Base-by-base conservation (phyloP, 768 basidiomycete genomes). In the Galerina sulciceps region DNA sequence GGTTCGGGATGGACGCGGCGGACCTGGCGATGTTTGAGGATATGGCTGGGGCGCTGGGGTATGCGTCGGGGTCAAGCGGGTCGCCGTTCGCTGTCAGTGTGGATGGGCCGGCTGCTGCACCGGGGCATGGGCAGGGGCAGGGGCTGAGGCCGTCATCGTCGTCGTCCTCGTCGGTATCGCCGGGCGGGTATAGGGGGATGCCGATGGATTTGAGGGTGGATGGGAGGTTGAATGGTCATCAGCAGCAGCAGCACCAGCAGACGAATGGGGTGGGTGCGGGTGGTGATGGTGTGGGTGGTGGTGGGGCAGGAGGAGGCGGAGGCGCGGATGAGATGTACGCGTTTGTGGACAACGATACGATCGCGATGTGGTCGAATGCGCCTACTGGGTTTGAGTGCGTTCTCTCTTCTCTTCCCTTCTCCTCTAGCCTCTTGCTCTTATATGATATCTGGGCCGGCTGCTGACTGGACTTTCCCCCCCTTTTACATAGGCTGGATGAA, bases 291-390 rank as follows among this genome's bases (percentile, higher is more conserved):
- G 20, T 38, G n/a, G 15, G 17, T 35, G 18, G 51, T 23, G 62
- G 14, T 54, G 49, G 43, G 48, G 51, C n/a, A 31, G 37, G 35
- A 15, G 31, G 18, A 6, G 45, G 37, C 20, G 49, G 50, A 15
- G 42, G 6, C 10, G 36, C 10, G 10, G 42, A 49, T 9, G 23
- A 37, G 17, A 13, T n/a, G 35, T 59, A 63, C 48, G 57, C 56
- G 6, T 66, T 68, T 40, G 69, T 81, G 53, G 80, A 87, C 63
- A 73, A 73, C 50, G 82, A 83, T 61, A 80, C 83, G 40, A 79
- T 86, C 47, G 79, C 81, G 23, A 87, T 90, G 85, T 90, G 89
- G 88, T 85, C 85, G 1, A 80, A 75, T 58, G 85, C 86, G n/a
- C 87, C 88, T 1, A 77, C 80, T 10, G 81, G 84, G 15, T 87